Conservation (phyloP, 495 filamentous ascomycete species). For the Podospora pseudopauciseta region DNA sequence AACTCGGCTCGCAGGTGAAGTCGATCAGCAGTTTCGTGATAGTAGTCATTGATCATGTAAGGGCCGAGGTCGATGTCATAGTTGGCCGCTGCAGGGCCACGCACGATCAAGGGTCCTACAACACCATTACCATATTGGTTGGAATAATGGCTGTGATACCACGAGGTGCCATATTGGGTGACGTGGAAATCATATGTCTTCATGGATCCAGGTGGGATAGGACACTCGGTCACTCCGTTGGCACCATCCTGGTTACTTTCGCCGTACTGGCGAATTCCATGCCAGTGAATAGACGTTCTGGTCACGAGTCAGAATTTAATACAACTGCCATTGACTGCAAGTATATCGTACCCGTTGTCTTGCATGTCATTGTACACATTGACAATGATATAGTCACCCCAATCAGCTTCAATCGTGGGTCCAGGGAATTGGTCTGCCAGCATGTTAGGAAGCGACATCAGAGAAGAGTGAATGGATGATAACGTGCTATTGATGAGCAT, state of each 20-base stretch:
- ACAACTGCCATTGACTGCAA: neutral
- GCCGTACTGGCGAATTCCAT: conserved; percentile 45
- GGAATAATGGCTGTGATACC: conserved; percentile 60
- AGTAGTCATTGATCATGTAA: conserved; percentile 50
- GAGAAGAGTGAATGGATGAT: neutral
- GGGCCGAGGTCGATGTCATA: conserved; percentile 52
- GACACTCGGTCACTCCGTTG: conserved; percentile 48
- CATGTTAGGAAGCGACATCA: neutral
- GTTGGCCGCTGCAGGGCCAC: conserved; percentile 46
- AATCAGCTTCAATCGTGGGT: conserved; percentile 39
- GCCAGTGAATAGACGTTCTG: conserved; percentile 51
- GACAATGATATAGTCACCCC: conserved; percentile 58
- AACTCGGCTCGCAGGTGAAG: conserved; percentile 24
- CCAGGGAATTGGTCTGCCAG: conserved; percentile 25
- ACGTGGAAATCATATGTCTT: conserved; percentile 31
- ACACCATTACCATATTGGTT: conserved; percentile 53
- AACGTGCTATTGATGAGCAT: conserved; percentile 44
- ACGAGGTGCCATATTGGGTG: conserved; percentile 54
- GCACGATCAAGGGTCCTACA: conserved; percentile 47
- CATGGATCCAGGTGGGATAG: conserved; percentile 41
- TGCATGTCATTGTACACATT: conserved; percentile 53
- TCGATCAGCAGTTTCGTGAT: conserved; percentile 32
- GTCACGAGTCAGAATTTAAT: neutral
- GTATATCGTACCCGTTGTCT: conserved; percentile 33
- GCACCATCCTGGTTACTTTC: conserved; percentile 39